phyloP scores from a whole-genome alignment of 2,329 filamentous ascomycete species.

The Colletotrichum simmondsii region DNA sequence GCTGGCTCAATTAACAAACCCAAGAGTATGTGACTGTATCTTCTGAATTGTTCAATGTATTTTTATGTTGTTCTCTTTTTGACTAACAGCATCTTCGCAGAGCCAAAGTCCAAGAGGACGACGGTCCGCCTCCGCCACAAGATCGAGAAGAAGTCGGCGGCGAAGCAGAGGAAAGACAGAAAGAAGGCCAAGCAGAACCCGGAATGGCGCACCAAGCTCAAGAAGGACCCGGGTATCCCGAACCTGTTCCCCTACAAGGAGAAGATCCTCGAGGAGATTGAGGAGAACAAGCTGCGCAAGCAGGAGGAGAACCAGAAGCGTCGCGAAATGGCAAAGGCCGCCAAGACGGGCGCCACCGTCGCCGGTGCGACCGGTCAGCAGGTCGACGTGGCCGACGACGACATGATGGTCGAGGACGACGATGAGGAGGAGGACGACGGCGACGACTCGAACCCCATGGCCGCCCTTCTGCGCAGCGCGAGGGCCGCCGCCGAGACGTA shows the following conservation, averaged over 20 bases:
- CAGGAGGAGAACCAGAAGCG: conserved; percentile 79
- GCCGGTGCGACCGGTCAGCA: conserved; percentile 54
- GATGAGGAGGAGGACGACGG: conserved; percentile 67
- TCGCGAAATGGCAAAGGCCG: conserved; percentile 78
- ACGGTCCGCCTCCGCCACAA: conserved; percentile 92
- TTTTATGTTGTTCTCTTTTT: neutral
- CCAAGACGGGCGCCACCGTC: conserved; percentile 59
- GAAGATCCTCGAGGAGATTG: conserved; percentile 92
- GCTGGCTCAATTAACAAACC: conserved; percentile 66
- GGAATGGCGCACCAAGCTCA: conserved; percentile 93
- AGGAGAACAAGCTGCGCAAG: conserved; percentile 85
- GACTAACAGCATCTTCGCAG: conserved; percentile 55
- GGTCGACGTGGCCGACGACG: conserved; percentile 57
- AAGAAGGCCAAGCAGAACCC: conserved; percentile 97
- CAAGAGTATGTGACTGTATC: conserved; percentile 54
- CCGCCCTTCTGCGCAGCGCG: conserved; percentile 88
- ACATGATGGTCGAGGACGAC: conserved; percentile 60
- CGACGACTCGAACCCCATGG: conserved; percentile 86
- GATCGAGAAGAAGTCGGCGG: conserved; percentile 90
- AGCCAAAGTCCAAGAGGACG: conserved; percentile 93
- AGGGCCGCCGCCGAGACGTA: conserved; percentile 81
- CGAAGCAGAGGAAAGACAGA: conserved; percentile 90
- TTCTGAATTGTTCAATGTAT: neutral
- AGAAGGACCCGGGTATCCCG: conserved; percentile 98
- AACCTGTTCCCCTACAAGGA: conserved; percentile 99